A percentile compares a stretch with the other conserved stretches of the same genome.
phyloP scores from a whole-genome alignment of 768 basidiomycete genomes.

The Grammothele lineata region DNA sequence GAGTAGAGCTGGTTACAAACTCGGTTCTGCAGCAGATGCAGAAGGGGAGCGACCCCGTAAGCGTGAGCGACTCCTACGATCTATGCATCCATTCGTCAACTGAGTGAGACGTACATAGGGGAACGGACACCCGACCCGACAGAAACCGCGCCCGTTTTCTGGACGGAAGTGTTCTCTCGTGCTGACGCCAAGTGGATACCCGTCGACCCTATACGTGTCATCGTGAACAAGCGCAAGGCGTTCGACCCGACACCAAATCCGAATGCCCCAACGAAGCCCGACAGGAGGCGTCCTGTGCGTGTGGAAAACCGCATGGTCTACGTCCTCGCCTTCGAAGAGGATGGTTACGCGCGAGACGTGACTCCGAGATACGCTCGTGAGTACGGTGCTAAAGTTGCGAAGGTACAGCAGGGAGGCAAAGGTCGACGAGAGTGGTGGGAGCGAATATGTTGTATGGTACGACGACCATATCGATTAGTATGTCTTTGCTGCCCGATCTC shows the following conservation, averaged over 20 bases:
- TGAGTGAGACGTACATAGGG: slow-evolving; percentile 12
- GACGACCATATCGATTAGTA: slow-evolving; percentile 81
- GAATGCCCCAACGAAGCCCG: slow-evolving; percentile 11
- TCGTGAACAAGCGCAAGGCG: slow-evolving; percentile 74
- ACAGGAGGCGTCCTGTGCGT: slow-evolving; percentile 17
- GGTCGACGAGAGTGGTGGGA: slow-evolving; percentile 86
- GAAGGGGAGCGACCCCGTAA: slow-evolving; percentile 3
- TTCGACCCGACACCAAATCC: slow-evolving; percentile 65
- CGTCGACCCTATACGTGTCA: slow-evolving; percentile 80
- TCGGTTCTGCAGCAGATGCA: slow-evolving; percentile 25
- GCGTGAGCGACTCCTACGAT: neutral
- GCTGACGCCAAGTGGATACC: slow-evolving; percentile 90
- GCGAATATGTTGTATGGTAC: slow-evolving; percentile 54
- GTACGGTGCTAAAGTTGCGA: slow-evolving; percentile 76
- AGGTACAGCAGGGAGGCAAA: slow-evolving; percentile 67
- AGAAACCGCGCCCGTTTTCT: slow-evolving; percentile 80
- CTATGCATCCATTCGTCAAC: neutral
- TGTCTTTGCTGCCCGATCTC: slow-evolving; percentile 23
- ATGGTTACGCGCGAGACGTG: slow-evolving; percentile 87
- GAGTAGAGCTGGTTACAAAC: slow-evolving; percentile 40
- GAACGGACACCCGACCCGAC: slow-evolving; percentile 46
- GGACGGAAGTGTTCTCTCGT: slow-evolving; percentile 96
- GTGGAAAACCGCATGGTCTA: slow-evolving; percentile 87
- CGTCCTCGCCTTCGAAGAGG: slow-evolving; percentile 92
- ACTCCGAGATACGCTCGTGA: slow-evolving; percentile 85